phyloP scores from a whole-genome alignment of 768 basidiomycete genomes.

The Peribolospora kevripleyi region DNA sequence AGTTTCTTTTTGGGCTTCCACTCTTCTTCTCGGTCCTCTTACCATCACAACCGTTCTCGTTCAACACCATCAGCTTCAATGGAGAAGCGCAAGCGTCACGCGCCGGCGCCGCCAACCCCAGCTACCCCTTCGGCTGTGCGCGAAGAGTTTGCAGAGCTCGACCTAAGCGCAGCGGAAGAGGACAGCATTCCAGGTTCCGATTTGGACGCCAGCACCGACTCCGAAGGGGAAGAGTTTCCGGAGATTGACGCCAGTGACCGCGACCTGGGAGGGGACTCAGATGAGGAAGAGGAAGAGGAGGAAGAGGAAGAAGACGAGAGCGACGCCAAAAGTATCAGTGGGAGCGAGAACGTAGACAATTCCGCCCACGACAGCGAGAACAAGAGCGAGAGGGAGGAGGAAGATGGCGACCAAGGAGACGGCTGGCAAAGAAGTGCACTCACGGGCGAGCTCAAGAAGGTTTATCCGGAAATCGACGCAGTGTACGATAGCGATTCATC shows the following conservation, averaged over 20 bases:
- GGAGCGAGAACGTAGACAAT: conserved; percentile 2
- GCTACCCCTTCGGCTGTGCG: neutral
- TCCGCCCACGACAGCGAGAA: conserved; percentile 32
- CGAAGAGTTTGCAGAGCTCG: conserved; percentile 6
- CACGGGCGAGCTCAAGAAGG: conserved; percentile 35
- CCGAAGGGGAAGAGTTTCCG: conserved; percentile 48
- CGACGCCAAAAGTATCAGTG: conserved; percentile 6
- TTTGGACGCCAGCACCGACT: conserved; percentile 28
- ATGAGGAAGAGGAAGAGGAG: conserved; percentile 20
- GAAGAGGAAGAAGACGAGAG: conserved; percentile 18
- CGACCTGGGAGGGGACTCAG: conserved; percentile 19
- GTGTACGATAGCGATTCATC: conserved; percentile 79
- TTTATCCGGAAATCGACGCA: conserved; percentile 71
- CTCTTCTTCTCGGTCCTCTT: too few relatives aligned
- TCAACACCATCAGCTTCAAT: too few relatives aligned
- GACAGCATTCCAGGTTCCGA: conserved; percentile 1
- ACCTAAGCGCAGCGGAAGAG: conserved; percentile 2
- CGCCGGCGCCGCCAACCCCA: neutral
- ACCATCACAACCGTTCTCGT: too few relatives aligned
- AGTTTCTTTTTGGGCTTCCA: too few relatives aligned
- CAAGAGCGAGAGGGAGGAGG: conserved; percentile 29
- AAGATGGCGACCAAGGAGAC: conserved; percentile 4
- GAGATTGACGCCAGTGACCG: conserved; percentile 25
- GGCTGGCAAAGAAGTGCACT: neutral
- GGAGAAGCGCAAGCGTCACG: too few relatives aligned